These are phyloP conservation scores for Flaveria brownii DNA, from an alignment of 129 eudicot species.

Conservation along the genomic window DNA sequence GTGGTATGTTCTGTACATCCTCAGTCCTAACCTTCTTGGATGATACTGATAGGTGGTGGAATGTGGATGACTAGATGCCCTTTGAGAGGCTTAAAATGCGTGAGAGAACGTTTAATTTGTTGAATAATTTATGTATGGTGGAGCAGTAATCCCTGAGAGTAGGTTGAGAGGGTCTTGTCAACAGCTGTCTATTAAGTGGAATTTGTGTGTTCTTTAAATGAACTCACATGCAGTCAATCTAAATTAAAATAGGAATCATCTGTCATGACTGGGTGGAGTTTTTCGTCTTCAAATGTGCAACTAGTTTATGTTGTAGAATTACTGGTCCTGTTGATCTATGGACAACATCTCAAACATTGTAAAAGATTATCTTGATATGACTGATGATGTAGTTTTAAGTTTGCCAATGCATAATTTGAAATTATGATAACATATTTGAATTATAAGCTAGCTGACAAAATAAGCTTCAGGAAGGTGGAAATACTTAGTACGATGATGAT, in stretches of 20 bases:
- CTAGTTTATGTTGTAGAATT: conserved; percentile 10
- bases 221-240: conserved; percentile 8
- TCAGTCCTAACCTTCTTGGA: conserved; percentile 12
- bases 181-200: not conserved
- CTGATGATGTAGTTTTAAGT: not conserved
- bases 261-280: conserved; percentile 18
- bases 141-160: conserved; percentile 8
- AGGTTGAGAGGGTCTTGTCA: conserved; percentile 5
- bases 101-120: conserved; percentile 18
- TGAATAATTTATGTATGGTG: conserved; percentile 7
- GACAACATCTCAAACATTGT: not conserved
- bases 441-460: not conserved
- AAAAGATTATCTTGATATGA: conserved; percentile 10
- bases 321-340: conserved; percentile 5
- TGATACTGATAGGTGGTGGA: not conserved
- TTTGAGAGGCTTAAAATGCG: not conserved
- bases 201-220: conserved; percentile 16
- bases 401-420: conserved; percentile 6
- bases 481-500: conserved; percentile 12
- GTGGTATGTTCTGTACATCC: not conserved
- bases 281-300: conserved; percentile 5
- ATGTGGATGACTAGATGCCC: conserved; percentile 7
- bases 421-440: not conserved
- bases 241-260: conserved; percentile 3
- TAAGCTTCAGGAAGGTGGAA: conserved; percentile 16